Evolutionary conservation across 169 alveolate species (phyloP), one percentile per base, ranked within the genome.

Genomic region (Eimeria tenella): DNA sequence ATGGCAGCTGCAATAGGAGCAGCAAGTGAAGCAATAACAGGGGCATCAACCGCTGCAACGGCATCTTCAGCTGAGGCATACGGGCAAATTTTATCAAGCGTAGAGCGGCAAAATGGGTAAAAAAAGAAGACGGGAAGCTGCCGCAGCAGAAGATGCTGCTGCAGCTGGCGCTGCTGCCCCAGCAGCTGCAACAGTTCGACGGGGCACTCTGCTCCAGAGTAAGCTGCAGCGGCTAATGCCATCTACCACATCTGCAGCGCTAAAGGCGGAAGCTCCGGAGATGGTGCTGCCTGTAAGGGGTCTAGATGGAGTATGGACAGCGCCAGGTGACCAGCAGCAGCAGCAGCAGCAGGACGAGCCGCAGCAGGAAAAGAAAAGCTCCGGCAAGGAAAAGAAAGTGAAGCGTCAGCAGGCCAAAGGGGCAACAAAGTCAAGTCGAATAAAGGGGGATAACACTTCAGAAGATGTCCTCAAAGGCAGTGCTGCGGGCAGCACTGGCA

Each of bases 171-270:
- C 58, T 4, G 86, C 23, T 13, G 86, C 86, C 11, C 17, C 60
- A 0, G 86, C 86, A 49, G 87, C 87, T 17, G 87, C 87, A 50
- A 49, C 87, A 50, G 50, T 4, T 10, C 31, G 42, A 15, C 42
- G 62, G 1, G 62, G 50, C 52, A 8, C 71, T 53, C 19, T 77
- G 87, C 68, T 77, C 70, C 87, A 53, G 52, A 63, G 87, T 23
- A 77, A 77, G 25, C 17, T 77, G 87, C 87, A 53, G 87, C 68
- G 87, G 87, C 63, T 77, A 50, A 77, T 77, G 87, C 87, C 87
- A 50, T 21, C 87, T 13, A 77, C 65, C 0, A 15, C 86, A 31
- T 15, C 86, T 31, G 86, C 87, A 52, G 70, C 87, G 25, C 70
- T 68, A 52, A 49, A 25, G 8, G 87, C 87, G 2, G 89, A 53